These are phyloP conservation scores for Colletotrichum coccodes DNA, from an alignment of 2,329 filamentous ascomycete species.

Conservation along the genomic window DNA sequence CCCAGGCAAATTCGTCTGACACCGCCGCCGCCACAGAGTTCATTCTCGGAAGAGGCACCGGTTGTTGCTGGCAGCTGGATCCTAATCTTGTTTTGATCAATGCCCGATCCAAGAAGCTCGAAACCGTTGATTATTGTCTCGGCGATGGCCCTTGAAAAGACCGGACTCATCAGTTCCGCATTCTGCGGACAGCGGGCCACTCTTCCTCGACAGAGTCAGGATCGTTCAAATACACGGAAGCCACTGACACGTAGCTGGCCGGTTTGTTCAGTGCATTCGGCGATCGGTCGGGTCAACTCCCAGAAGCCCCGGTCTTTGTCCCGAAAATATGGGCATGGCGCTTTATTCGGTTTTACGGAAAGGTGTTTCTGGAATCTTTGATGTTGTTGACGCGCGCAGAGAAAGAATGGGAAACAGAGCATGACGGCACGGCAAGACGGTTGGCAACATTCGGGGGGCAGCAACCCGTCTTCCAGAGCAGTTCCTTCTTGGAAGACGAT, in stretches of 20 bases:
- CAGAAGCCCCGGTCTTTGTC: slow-evolving; percentile 25
- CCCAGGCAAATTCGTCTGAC: background rate
- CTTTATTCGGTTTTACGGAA: slow-evolving; percentile 14
- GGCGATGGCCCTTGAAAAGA: background rate
- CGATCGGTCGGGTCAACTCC: slow-evolving; percentile 23
- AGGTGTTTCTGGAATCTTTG: background rate
- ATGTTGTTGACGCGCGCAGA: background rate
- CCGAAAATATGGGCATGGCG: slow-evolving; percentile 28
- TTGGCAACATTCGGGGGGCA: slow-evolving; percentile 5
- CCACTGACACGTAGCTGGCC: background rate
- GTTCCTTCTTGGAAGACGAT: background rate
- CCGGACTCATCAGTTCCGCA: background rate
- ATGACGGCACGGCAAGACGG: slow-evolving; percentile 13
- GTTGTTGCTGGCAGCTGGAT: background rate
- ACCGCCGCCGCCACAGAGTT: background rate
- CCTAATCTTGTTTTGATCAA: background rate
- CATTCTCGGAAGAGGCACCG: background rate
- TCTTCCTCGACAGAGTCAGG: no score
- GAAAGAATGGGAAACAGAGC: background rate
- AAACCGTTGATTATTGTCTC: background rate
- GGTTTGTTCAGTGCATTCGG: slow-evolving; percentile 8
- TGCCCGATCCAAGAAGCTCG: no score
- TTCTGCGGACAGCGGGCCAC: background rate
- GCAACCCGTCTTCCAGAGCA: background rate
- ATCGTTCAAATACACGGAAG: no score